Conservation (phyloP, 129 eudicot genomes). For the Arctium lappa region DNA sequence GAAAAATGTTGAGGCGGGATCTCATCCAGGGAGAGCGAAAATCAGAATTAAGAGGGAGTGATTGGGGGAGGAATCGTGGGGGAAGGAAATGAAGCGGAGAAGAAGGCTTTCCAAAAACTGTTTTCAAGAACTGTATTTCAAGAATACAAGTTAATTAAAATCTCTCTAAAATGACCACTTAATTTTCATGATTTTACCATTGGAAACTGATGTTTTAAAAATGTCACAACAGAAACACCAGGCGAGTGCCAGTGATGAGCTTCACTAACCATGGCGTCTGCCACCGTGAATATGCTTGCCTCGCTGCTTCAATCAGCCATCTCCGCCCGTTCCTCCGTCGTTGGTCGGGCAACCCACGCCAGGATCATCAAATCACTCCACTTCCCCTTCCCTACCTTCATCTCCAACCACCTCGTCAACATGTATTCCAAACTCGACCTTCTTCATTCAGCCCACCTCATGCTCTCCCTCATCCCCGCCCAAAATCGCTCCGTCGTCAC, state of each 20-base stretch:
- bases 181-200: not conserved
- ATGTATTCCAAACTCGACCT: conserved; percentile 88
- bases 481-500: conserved; percentile 70
- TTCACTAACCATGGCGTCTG: conserved; percentile 37
- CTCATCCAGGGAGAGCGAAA: too few relatives aligned
- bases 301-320: conserved; percentile 51
- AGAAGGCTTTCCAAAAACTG: too few relatives aligned
- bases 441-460: conserved; percentile 46
- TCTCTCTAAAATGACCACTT: too few relatives aligned
- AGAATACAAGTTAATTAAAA: too few relatives aligned
- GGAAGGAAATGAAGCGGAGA: too few relatives aligned
- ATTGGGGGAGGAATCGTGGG: too few relatives aligned
- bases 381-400: conserved; percentile 44
- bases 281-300: conserved; percentile 36
- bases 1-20: too few relatives aligned
- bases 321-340: conserved; percentile 41
- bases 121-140: too few relatives aligned
- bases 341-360: conserved; percentile 73
- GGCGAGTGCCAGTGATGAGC: not conserved
- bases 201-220: not conserved
- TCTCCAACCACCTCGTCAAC: conserved; percentile 72
- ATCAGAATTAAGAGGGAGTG: too few relatives aligned
- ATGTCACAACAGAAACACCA: not conserved
- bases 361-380: conserved; percentile 48
- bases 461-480: conserved; percentile 53